Evolutionary conservation across 441 rosid genomes (phyloP), one percentile per base, ranked within the genome.

Genomic region (Euphorbia schlechtendalii): DNA sequence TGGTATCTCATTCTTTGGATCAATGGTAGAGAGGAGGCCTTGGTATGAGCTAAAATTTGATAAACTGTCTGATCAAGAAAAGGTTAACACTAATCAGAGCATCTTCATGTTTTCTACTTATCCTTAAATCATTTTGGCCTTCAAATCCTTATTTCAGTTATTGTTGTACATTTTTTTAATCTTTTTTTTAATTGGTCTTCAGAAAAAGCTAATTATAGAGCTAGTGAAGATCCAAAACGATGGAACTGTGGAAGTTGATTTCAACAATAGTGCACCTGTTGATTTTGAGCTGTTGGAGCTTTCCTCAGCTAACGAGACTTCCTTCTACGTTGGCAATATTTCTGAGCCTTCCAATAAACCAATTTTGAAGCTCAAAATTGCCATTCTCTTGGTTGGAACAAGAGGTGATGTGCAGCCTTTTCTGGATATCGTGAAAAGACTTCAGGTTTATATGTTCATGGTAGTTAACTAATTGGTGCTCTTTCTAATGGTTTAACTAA

Each of bases 391-490:
- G 71, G 99, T n/a, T n/a, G n/a, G n/a, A n/a, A n/a, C n/a, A n/a
- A n/a, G n/a, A n/a, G n/a, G n/a, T n/a, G n/a, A n/a, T n/a, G n/a
- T n/a, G n/a, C n/a, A n/a, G n/a, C n/a, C n/a, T n/a, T n/a, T n/a
- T n/a, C 69, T 94, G 61, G 98, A 98, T 65, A 85, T 94, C 70
- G 98, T 98, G 66, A 91, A 85, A 74, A 84, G 96, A 77, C 98
- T 94, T 73, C 96, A 94, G 96, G 99, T n/a, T n/a, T n/a, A n/a
- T 74, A 77, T 60, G 82, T 76, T 78, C 17, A 38, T 46, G 45
- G 41, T 60, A 46, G 43, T 53, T n/a, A n/a, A n/a, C n/a, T n/a
- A n/a, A n/a, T n/a, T n/a, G n/a, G n/a, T n/a, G n/a, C n/a, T n/a
- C n/a, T n/a, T n/a, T n/a, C n/a, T n/a, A 65, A 48, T 5, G 27